A percentile compares a stretch with the other conserved stretches of the same genome.
Conservation (phyloP, 2,329 filamentous ascomycete genomes). For the Pezicula carpinea region DNA sequence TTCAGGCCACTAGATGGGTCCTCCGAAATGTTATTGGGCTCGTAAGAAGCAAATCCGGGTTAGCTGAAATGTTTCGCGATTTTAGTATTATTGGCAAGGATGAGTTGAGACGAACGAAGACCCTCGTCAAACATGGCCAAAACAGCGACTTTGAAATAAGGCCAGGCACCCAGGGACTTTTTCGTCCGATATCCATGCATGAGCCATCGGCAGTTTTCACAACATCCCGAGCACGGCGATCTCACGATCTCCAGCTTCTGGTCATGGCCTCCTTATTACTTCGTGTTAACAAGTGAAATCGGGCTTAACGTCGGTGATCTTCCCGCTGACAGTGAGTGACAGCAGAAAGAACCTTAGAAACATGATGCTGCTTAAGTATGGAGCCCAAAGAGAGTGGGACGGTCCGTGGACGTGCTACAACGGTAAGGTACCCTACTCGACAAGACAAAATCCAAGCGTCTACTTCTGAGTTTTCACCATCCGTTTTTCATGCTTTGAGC, state of each 20-base stretch:
- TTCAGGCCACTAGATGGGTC: background rate
- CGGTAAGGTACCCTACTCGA: background rate
- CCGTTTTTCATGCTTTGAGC: background rate
- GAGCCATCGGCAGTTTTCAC: background rate
- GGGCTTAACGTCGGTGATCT: background rate
- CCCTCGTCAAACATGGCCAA: constrained; percentile 17
- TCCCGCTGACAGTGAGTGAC: background rate
- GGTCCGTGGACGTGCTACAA: background rate
- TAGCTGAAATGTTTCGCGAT: background rate
- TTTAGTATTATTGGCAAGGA: constrained; percentile 5
- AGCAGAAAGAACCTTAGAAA: background rate
- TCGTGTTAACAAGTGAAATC: background rate
- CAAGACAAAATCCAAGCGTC: background rate
- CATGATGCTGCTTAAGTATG: too few species aligned
- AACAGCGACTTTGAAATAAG: constrained; percentile 8
- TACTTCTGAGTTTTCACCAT: background rate
- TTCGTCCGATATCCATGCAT: constrained; percentile 1
- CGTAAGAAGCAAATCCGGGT: background rate
- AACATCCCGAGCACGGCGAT: background rate
- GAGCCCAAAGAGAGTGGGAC: background rate
- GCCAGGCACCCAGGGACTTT: background rate
- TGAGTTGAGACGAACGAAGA: constrained; percentile 15
- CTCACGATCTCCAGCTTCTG: background rate
- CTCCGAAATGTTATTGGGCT: background rate
- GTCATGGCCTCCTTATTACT: background rate